Evolutionary conservation across 148 eudicot genomes (phyloP), one percentile per base, ranked within the genome.

Genomic region (Fagopyrum esculentum): DNA sequence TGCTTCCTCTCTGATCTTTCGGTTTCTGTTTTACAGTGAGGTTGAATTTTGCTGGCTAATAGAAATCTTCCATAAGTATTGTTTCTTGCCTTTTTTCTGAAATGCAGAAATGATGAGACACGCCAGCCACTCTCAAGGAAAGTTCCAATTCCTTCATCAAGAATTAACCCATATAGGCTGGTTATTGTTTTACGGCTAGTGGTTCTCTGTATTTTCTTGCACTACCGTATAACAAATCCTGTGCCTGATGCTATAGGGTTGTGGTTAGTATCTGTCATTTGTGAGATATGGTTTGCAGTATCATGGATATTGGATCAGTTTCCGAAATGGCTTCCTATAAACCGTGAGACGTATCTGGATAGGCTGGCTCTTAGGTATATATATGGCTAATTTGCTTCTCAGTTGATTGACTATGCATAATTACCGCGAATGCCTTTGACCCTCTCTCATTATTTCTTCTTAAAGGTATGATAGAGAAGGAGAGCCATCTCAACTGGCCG

Each of bases 111-210:
- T 84, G 98, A 93, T 80, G 98, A 93, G 78, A 89, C 97, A 48
- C 89, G 98, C 1, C 98, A 93, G 69, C 98, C 98, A 52, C 87
- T 93, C 63, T 91, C 98, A 9, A 93, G 98, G 82, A 93, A 93
- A 83, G 94, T 93, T 84, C 91, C 98, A 59, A 74, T 93, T 78
- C 85, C 98, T 69, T 93, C 98, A 60, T 91, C 97, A 51, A 89
- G 85, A 83, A 91, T 93, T 66, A 93, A 93, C 77, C 98, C 98
- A 74, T 93, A 93, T 79, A 85, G 98, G 81, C 88, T 93, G 97
- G 94, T 93, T 52, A 93, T 93, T 78, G 89, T 89, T 57, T 77
- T 93, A 64, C 98, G 98, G 64, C 97, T 93, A 35, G 84, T 84
- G 76, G 82, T 93, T 86, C 88, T 93, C 69, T 85, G 86, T 70